Base-by-base conservation (phyloP, 805 yeast species). In the Candida pini region DNA sequence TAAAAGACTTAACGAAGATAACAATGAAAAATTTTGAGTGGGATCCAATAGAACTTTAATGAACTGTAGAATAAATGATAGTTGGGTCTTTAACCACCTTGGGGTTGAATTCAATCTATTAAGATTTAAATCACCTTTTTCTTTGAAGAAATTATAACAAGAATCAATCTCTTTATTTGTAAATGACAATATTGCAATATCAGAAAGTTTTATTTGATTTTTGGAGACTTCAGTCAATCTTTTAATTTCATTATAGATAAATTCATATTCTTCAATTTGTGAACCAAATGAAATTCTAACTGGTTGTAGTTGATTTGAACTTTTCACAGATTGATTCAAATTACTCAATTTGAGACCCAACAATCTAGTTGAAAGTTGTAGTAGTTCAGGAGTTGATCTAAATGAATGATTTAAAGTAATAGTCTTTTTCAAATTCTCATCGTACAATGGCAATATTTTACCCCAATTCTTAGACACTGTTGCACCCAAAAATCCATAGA, bases 401-500 rank as follows among this genome's bases (percentile, higher is more conserved):
- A 81, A 82, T 15, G 78, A 69, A 41, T 77, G 78, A 14, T 53
- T 45, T 33, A 81, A 45, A 13, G 56, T 46, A 2, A 69, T 45
- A n/a, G 63, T 60, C 17, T 41, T 50, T 17, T 52, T 46, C 2
- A 40, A 42, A 5, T 47, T 40, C 3, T 43, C 38, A 6, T 40
- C 17, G 31, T 46, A 54, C 12, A 22, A 16, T 4, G 50, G 39
- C 5, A 41, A 16, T 9, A 52, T 34, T 24, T 33, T 39, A 2
- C 45, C 47, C 49, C 56, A 49, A 28, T 52, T 54, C 7, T 44
- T 41, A 8, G 45, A 33, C 6, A 47, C 45, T 6, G 50, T 61
- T 0, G 79, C 64, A 0, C 86, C 85, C 26, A 81, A 49, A 50
- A 83, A 83, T 19, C 67, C 77, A 51, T 79, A 83, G 19, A 83